Base-by-base conservation (phyloP, 345 rosid genomes). In the Populus nigra region DNA sequence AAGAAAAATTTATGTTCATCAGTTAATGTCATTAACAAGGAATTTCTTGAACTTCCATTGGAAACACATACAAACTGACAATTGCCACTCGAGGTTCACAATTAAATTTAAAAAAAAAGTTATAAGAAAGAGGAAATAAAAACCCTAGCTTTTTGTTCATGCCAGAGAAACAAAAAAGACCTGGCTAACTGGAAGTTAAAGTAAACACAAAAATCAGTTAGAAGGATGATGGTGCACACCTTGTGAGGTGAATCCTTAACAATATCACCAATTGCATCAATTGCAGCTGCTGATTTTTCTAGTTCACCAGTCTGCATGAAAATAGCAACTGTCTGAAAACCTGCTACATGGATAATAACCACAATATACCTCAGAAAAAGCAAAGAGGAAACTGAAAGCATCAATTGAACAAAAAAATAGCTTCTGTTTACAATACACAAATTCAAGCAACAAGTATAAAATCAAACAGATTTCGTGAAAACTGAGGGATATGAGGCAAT, bases 291-390 rank as follows among this genome's bases (percentile, higher is more conserved):
- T 70, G 84, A 86, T 81, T 86, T 90, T 81, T 86, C 90, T 65
- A 68, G 75, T 76, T 90, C 92, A 84, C 88, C 93, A 89, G 89
- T 91, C 99, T 93, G 99, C 98, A 96, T 89, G 91, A 96, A 96
- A 96, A 93, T 88, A 92, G 93, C 92, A 93, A 93, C 96, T 89
- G 92, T 88, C 96, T 92, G 94, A 92, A 92, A 93, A 91, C 94
- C 96, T 92, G 92, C 97, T 92, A 87, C 93, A 90, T 85, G 86
- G 88, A 92, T 90, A 78, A 84, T 91, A 89, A 88, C 95, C 88
- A 91, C 85, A 86, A 86, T 89, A 81, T 87, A 90, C 89, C 98
- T 96, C 90, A 93, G 97, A 88, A 84, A 86, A 69, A 62, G 83
- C 82, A 85, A 73, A 81, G 85, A 85, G 78, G 81, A 33, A 27